Conservation (phyloP, 1,284 basidiomycete genomes). For the Rhodotorula sp. region DNA sequence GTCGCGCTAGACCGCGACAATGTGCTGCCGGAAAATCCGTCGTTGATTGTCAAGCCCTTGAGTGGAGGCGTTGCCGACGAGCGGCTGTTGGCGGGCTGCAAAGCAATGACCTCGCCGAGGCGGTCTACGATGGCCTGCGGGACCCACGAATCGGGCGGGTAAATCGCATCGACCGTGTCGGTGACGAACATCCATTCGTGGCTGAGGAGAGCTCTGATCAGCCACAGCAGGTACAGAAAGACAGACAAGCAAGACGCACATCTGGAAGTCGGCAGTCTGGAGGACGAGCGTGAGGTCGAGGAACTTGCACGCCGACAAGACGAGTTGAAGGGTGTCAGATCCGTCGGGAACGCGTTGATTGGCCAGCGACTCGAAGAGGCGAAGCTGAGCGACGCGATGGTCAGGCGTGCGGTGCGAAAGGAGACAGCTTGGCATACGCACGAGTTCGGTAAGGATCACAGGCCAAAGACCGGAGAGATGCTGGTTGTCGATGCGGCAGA, state of each 20-base stretch:
- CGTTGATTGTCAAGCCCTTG: neutral
- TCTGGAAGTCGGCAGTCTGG: slow-evolving; percentile 96
- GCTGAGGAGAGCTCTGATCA: slow-evolving; percentile 51
- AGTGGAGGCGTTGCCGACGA: neutral
- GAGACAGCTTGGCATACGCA: slow-evolving; percentile 48
- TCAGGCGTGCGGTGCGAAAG: neutral
- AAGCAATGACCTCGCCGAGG: slow-evolving; percentile 72
- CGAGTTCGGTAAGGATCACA: slow-evolving; percentile 86
- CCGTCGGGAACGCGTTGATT: slow-evolving; percentile 42
- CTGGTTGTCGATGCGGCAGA: slow-evolving; percentile 86
- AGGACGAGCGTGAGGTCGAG: slow-evolving; percentile 85
- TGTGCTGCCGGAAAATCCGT: neutral
- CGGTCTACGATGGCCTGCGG: slow-evolving; percentile 88
- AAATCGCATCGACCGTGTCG: slow-evolving; percentile 93
- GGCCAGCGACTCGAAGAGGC: slow-evolving; percentile 57
- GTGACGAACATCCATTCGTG: slow-evolving; percentile 99
- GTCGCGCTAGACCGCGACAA: slow-evolving; percentile 3
- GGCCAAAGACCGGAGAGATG: slow-evolving; percentile 97
- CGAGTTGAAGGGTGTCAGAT: slow-evolving; percentile 69
- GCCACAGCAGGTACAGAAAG: neutral
- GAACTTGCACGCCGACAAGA: slow-evolving; percentile 89
- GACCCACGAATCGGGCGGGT: slow-evolving; percentile 75
- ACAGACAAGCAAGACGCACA: slow-evolving; percentile 57
- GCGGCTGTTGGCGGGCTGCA: slow-evolving; percentile 45
- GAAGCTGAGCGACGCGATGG: slow-evolving; percentile 49